These are phyloP conservation scores for Teratosphaeriaceae sp. DNA, from an alignment of 2,329 filamentous ascomycete species.

Conservation along the genomic window DNA sequence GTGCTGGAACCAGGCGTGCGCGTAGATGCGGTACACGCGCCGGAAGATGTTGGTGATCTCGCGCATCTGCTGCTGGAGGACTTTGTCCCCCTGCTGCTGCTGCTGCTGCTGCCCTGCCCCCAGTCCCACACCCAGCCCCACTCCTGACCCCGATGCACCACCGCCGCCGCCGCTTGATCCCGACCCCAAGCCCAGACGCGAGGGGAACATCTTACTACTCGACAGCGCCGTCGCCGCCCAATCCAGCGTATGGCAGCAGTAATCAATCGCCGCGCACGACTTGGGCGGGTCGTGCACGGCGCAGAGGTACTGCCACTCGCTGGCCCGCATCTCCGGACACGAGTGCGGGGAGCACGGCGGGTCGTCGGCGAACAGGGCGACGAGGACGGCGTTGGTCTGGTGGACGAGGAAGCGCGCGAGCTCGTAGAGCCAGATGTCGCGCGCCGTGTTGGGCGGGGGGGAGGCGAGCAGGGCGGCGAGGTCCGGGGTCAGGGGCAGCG, in stretches of 20 bases:
- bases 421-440: slow-evolving; percentile 93
- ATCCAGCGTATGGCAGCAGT: slow-evolving; percentile 97
- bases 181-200: slow-evolving; percentile 58
- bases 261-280: slow-evolving; percentile 96
- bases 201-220: slow-evolving; percentile 91
- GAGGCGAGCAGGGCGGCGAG: slow-evolving; percentile 70
- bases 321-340: slow-evolving; percentile 96
- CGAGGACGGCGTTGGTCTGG: slow-evolving; percentile 86
- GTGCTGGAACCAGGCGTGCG: slow-evolving; percentile 98
- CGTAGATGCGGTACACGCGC: slow-evolving; percentile 91
- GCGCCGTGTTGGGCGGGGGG: slow-evolving; percentile 74
- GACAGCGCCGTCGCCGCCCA: slow-evolving; percentile 95
- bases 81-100: slow-evolving; percentile 21
- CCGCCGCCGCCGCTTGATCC: slow-evolving; percentile 8
- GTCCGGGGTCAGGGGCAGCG: slow-evolving; percentile 65
- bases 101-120: too few species aligned
- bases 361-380: slow-evolving; percentile 84
- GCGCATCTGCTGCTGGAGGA: slow-evolving; percentile 56
- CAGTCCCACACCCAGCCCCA: too few species aligned
- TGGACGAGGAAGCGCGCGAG: slow-evolving; percentile 93
- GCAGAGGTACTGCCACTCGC: slow-evolving; percentile 98
- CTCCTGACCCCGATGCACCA: too few species aligned
- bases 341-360: slow-evolving; percentile 84
- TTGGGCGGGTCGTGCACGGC: slow-evolving; percentile 96
- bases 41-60: slow-evolving; percentile 94